A percentile compares a stretch with the other conserved stretches of the same genome.
These are phyloP conservation scores for Vitellaria paradoxa DNA, from an alignment of 179 eudicot genomes.

Conservation along the genomic window DNA sequence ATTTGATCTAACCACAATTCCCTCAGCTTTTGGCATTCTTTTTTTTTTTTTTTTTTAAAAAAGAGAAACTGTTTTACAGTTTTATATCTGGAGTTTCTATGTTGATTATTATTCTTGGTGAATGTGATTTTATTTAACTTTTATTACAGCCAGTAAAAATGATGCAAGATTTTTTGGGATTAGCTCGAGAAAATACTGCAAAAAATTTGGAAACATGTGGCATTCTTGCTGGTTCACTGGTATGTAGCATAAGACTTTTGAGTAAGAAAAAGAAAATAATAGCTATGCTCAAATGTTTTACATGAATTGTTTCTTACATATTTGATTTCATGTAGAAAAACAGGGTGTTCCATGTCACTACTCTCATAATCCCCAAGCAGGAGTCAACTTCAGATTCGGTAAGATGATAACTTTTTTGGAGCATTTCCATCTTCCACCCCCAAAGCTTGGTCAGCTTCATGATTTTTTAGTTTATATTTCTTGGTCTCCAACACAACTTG, in stretches of 20 bases:
- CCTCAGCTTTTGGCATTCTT: no score
- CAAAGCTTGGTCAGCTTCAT: no score
- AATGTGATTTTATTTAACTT: slow-evolving; percentile 16
- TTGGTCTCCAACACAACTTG: no score
- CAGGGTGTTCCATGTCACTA: slow-evolving; percentile 83
- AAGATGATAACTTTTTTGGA: slow-evolving; percentile 23
- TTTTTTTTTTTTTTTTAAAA: no score
- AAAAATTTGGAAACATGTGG: slow-evolving; percentile 94
- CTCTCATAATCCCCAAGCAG: slow-evolving; percentile 90
- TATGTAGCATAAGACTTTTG: slow-evolving; percentile 26
- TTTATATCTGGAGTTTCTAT: no score
- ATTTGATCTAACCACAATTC: no score
- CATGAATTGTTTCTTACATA: slow-evolving; percentile 10
- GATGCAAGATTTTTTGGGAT: slow-evolving; percentile 85
- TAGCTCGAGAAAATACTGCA: slow-evolving; percentile 75
- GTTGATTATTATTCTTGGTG: not conserved
- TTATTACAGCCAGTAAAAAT: slow-evolving; percentile 82
- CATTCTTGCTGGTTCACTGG: slow-evolving; percentile 94
- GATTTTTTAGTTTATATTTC: no score
- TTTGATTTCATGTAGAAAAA: slow-evolving; percentile 63
- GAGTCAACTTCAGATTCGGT: slow-evolving; percentile 98
- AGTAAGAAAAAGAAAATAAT: not conserved
- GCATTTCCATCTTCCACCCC: no score
- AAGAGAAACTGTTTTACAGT: no score
- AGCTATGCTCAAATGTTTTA: not conserved